These are phyloP conservation scores for Chytriomyces sp. DNA, from an alignment of 192 early-diverging fungal species.

Conservation along the genomic window DNA sequence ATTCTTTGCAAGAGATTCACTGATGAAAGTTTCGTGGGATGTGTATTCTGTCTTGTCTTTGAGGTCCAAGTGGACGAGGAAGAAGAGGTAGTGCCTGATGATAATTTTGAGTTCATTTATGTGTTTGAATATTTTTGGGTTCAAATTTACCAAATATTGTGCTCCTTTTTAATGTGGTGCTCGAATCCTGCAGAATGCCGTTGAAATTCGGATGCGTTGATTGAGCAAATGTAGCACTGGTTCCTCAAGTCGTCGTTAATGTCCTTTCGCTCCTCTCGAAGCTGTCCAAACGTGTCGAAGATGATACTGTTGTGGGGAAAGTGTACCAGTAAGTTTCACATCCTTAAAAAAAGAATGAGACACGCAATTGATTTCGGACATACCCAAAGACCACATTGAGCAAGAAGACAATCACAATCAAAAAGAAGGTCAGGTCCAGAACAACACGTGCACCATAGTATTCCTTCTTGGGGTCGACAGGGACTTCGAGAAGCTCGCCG, in stretches of 20 bases:
- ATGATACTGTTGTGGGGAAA: conserved; percentile 36
- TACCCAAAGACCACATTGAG: conserved; percentile 49
- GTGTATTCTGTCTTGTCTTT: conserved; percentile 50
- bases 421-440: conserved; percentile 43
- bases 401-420: conserved; percentile 47
- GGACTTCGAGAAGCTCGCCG: conserved; percentile 42
- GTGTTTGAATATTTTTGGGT: not conserved
- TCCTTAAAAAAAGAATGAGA: conserved; percentile 22
- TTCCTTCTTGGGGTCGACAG: conserved; percentile 29
- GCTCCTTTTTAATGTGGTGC: conserved; percentile 42
- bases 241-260: conserved; percentile 41
- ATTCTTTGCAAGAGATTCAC: conserved; percentile 38
- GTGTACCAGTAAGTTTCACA: not conserved
- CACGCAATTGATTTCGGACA: not conserved
- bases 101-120: not conserved
- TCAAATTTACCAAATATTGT: conserved; percentile 40
- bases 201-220: conserved; percentile 44
- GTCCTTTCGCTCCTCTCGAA: conserved; percentile 46
- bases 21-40: conserved; percentile 46
- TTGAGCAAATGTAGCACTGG: conserved; percentile 46
- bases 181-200: conserved; percentile 45
- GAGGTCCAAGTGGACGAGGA: conserved; percentile 42
- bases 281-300: conserved; percentile 49
- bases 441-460: conserved; percentile 40
- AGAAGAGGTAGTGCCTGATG: conserved; percentile 47